Evolutionary conservation across 2,329 filamentous ascomycete genomes (phyloP), one percentile per base, ranked within the genome.

Genomic region (Talaromyces sp.): DNA sequence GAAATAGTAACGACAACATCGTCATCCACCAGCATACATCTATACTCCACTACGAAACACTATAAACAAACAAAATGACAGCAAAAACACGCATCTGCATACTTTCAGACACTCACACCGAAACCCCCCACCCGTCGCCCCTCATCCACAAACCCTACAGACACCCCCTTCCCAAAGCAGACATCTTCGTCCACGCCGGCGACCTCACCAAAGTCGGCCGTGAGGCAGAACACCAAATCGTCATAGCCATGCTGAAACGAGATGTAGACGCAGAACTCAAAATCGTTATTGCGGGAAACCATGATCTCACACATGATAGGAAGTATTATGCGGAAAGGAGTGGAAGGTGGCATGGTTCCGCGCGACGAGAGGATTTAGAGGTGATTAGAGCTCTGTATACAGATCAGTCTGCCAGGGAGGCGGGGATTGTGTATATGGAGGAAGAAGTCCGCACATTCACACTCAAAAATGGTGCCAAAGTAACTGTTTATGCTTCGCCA

Each of bases 241-340:
- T 82, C 2, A 69, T 87, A 14, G 70, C 78, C 5, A 79, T 85
- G 74, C 76, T 88, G 7, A 73, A 75, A 13, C 69, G 70, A 0
- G 61, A 63, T 9, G 80, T 85, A 41, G 75, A 84, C 14, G 85
- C 85, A 1, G 80, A 82, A 9, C 73, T 89, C 5, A 89, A 88
- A 70, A 77, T 89, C 27, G 82, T 89, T 22, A 88, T 89, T 66
- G 83, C 86, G 0, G 87, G 87, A 0, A 89, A 89, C 70, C 87
- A 89, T 73, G 86, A 88, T 70, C 77, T 87, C 50, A 83, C 82
- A 3, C 78, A 89, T 0, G 86, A 89, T 67, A 76, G 79, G 45
- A 73, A 74, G 0, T 85, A 82, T 71, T 85, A 83, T 69, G 69
- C 69, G 3, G 54, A 60, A 4, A 66, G 70, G n/a, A 74, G 74